Conservation (phyloP, 1,139 yeast species). For the Protomyces arabidopsidicola region DNA sequence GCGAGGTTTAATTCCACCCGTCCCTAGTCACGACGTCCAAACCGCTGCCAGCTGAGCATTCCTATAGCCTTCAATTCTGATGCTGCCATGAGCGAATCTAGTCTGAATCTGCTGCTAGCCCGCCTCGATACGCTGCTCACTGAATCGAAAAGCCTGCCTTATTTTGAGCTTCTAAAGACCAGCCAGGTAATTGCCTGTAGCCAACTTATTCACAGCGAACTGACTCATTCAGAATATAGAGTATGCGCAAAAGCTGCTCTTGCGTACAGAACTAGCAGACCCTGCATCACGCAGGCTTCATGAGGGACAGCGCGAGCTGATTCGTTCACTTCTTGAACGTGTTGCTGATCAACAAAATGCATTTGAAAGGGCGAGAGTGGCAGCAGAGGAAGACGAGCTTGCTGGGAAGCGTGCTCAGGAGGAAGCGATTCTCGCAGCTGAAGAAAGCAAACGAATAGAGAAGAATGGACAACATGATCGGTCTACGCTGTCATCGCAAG, state of each 20-base stretch:
- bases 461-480: neutral
- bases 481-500: slow-evolving; percentile 1
- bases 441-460: neutral
- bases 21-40: too few species aligned
- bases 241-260: slow-evolving; percentile 15
- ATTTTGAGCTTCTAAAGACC: neutral
- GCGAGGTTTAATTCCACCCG: too few species aligned
- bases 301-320: neutral
- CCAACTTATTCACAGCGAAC: neutral
- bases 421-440: neutral
- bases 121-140: neutral
- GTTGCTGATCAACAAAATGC: slow-evolving; percentile 9
- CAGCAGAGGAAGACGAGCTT: neutral
- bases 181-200: neutral
- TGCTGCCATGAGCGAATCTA: neutral
- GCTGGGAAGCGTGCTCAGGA: neutral
- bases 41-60: too few species aligned
- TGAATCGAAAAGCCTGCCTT: neutral
- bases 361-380: neutral
- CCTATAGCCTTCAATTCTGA: neutral
- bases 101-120: neutral
- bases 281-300: neutral
- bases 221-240: slow-evolving; percentile 19
- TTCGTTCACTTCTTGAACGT: slow-evolving; percentile 1
- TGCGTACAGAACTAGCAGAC: slow-evolving; percentile 1